A percentile compares a stretch with the other conserved stretches of the same genome.
Evolutionary conservation across 139 green algal species (phyloP).

Genomic region (Gonium pectorale): DNA sequence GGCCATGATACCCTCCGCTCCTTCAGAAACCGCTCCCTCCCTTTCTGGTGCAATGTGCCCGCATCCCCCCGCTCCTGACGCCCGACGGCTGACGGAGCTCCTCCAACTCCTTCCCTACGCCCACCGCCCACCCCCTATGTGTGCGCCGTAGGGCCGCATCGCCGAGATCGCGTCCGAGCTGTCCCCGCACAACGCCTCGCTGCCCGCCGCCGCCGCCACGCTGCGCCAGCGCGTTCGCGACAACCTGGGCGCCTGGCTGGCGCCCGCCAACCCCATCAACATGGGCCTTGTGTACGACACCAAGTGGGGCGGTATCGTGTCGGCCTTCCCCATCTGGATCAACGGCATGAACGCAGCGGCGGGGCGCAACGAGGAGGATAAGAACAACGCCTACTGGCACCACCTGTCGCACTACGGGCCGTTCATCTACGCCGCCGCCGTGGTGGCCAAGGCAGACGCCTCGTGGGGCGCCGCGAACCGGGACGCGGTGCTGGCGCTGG

Average conservation of each 20-base stretch:
- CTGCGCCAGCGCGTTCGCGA: not conserved
- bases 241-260: conserved; percentile 1
- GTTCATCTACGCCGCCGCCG: conserved; percentile 59
- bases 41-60: no score
- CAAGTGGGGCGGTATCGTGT: conserved; percentile 43
- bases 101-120: no score
- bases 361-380: conserved; percentile 29
- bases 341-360: not conserved
- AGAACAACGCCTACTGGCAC: conserved; percentile 62
- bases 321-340: not conserved
- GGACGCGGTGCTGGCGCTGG: conserved; percentile 14
- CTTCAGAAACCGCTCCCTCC: no score
- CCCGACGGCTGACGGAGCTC: no score
- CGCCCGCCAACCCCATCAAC: not conserved
- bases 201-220: not conserved
- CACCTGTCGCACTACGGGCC: conserved; percentile 67
- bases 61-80: not conserved
- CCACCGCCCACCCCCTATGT: no score
- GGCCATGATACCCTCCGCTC: no score
- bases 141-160: not conserved
- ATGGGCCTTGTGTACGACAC: conserved; percentile 38
- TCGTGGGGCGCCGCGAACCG: conserved; percentile 23
- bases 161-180: conserved; percentile 3
- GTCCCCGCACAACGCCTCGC: not conserved
- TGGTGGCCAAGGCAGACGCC: conserved; percentile 32